phyloP scores from a whole-genome alignment of 192 early-diverging fungal species.

The Gryganskiella cystojenkinii region DNA sequence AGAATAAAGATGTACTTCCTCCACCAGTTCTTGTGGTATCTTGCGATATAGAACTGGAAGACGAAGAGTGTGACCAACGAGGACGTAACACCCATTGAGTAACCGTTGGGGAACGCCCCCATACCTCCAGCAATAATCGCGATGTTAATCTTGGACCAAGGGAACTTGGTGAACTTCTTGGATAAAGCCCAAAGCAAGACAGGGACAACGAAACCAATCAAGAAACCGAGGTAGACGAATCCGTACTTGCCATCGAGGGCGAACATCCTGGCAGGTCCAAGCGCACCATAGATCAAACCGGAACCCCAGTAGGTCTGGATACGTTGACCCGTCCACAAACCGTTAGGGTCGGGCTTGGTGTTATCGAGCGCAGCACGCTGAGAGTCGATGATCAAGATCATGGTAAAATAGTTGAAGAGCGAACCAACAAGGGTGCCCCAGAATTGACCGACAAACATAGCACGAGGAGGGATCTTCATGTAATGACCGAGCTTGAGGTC shows the following conservation, averaged over 20 bases:
- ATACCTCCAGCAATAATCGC: constrained; percentile 59
- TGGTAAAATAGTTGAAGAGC: constrained; percentile 56
- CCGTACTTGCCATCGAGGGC: constrained; percentile 46
- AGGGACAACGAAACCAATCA: constrained; percentile 63
- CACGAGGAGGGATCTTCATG: constrained; percentile 76
- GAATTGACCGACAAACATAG: constrained; percentile 72
- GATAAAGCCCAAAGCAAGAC: constrained; percentile 64
- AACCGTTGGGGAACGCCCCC: constrained; percentile 59
- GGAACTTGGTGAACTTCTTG: constrained; percentile 58
- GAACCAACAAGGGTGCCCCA: constrained; percentile 62
- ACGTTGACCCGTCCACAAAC: constrained; percentile 58
- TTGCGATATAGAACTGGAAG: constrained; percentile 61
- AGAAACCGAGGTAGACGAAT: constrained; percentile 45
- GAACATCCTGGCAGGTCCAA: constrained; percentile 75
- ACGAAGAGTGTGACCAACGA: constrained; percentile 50
- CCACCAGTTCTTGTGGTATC: constrained; percentile 63
- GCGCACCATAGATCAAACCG: constrained; percentile 76
- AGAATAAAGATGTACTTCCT: constrained; percentile 74
- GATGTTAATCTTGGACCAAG: constrained; percentile 58
- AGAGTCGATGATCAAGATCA: constrained; percentile 36
- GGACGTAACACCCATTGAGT: constrained; percentile 29
- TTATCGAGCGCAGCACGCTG: constrained; percentile 36
- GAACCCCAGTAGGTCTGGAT: constrained; percentile 67
- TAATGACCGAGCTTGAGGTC: constrained; percentile 83
- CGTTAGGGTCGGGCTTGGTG: constrained; percentile 48